Base-by-base conservation (phyloP, 495 filamentous ascomycete species). In the Aspergillus campestris region DNA sequence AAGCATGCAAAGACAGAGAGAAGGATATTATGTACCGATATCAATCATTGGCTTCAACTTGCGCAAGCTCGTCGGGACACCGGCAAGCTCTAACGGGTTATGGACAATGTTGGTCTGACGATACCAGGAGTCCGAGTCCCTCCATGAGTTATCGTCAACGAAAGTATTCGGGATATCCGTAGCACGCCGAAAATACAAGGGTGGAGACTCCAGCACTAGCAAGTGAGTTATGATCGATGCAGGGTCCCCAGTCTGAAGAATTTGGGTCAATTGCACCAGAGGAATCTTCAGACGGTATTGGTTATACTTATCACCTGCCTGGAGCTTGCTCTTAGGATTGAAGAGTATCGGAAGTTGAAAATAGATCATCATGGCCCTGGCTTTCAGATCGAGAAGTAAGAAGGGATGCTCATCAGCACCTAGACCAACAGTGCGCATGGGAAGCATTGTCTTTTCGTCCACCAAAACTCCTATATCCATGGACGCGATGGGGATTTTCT, bases 21-120 rank as follows among this genome's bases (percentile, higher is more conserved):
- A 32, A 44, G 15, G 6, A 11, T n/a, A 24, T 8, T 8, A 62
- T 67, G 60, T 61, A 76, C 89, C 90, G 42, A 94, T 78, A 64
- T 96, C 86, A 44, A 95, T 80, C 27, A 82, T 62, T 6, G 80
- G 70, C 8, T 67, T 61, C 6, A 57, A 48, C 35, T 78, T 82
- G 5, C 68, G 77, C 9, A 90, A 61, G 7, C 73, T 75, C 0
- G 87, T 64, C 0, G 74, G 62, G 1, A 78, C 56, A n/a, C 42
- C 40, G 2, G 42, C 40, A 28, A 57, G 47, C 27, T 48, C 53
- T 24, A 56, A 38, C 0, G 66, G 62, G 45, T 77, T 61, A 40
- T 74, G 71, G 3, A 76, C 69, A 36, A 96, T 77, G 31, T 84
- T 72, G 0, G 87, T 87, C 42, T 84, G 83, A 10, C 92, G 74